Evolutionary conservation across 2,329 filamentous ascomycete genomes (phyloP).

Genomic region (Aspergillus candidus): DNA sequence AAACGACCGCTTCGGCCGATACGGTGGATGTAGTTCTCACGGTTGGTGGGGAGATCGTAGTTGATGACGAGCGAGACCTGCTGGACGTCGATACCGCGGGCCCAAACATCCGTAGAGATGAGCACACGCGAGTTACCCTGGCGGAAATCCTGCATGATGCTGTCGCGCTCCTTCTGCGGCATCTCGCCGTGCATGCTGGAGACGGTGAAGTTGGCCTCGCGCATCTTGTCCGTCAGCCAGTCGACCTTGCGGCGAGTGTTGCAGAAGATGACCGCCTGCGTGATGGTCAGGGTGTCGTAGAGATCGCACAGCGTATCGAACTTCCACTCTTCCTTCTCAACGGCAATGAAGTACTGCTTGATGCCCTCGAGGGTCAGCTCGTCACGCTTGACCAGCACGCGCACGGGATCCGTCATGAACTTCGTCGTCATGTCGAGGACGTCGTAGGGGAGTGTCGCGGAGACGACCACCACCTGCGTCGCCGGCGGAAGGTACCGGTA

Average conservation of each 20-base stretch:
- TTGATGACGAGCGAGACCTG: constrained; percentile 98
- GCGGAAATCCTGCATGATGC: constrained; percentile 98
- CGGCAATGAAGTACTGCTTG: constrained; percentile 98
- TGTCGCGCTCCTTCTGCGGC: constrained; percentile 96
- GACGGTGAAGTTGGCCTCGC: constrained; percentile 96
- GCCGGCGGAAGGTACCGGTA: constrained; percentile 94
- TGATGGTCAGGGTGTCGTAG: constrained; percentile 97
- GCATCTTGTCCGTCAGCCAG: constrained; percentile 99
- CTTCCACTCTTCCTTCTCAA: constrained; percentile 99
- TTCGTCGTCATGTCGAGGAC: constrained; percentile 99
- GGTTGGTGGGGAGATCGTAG: constrained; percentile 95
- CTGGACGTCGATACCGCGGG: constrained; percentile 96
- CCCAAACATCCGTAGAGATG: constrained; percentile 97
- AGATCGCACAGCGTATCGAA: constrained; percentile 98
- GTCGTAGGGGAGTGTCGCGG: constrained; percentile 93
- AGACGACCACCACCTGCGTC: constrained; percentile 97
- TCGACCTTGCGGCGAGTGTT: constrained; percentile 99
- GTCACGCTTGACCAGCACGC: constrained; percentile 96
- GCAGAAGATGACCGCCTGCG: constrained; percentile 98
- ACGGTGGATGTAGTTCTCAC: constrained; percentile 99
- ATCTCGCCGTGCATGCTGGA: constrained; percentile 99
- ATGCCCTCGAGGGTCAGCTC: constrained; percentile 94
- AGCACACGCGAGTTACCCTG: constrained; percentile 93
- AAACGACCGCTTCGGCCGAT: constrained; percentile 95
- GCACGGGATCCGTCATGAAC: constrained; percentile 98